Conservation (phyloP, 1,139 yeast genomes). For the Blastobotrys buckinghamii region DNA sequence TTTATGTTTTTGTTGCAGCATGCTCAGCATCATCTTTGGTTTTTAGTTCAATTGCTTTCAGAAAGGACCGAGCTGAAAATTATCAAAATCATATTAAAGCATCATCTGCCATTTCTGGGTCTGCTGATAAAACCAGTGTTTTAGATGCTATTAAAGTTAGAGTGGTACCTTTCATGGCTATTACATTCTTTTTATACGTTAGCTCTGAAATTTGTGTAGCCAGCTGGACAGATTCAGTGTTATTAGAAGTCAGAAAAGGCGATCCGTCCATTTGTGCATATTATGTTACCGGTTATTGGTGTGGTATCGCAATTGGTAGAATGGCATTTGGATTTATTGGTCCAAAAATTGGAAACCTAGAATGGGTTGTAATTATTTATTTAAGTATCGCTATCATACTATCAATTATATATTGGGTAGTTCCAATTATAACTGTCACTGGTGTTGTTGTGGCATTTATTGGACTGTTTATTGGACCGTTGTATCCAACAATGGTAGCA, state of each 20-base stretch:
- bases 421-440: slow-evolving; percentile 21
- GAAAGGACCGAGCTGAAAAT: slow-evolving; percentile 17
- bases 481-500: slow-evolving; percentile 68
- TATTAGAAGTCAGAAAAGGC: slow-evolving; percentile 50
- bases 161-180: slow-evolving; percentile 51
- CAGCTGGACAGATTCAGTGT: slow-evolving; percentile 63
- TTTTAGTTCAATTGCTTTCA: slow-evolving; percentile 17
- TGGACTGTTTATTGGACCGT: slow-evolving; percentile 70
- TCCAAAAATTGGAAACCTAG: slow-evolving; percentile 18
- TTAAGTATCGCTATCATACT: slow-evolving; percentile 17
- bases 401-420: slow-evolving; percentile 23
- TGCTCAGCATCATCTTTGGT: slow-evolving; percentile 30
- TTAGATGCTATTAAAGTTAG: slow-evolving; percentile 40
- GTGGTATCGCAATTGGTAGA: slow-evolving; percentile 57
- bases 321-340: slow-evolving; percentile 36
- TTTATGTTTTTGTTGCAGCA: slow-evolving; percentile 45
- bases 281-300: slow-evolving; percentile 66
- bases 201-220: slow-evolving; percentile 63
- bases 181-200: slow-evolving; percentile 54
- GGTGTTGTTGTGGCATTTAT: slow-evolving; percentile 41
- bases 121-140: slow-evolving; percentile 3
- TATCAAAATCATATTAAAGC: slow-evolving; percentile 10
- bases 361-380: slow-evolving; percentile 19
- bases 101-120: background rate
- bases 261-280: slow-evolving; percentile 44